These are phyloP conservation scores for Alternaria ethzedia DNA, from an alignment of 2,329 filamentous ascomycete species.

Conservation along the genomic window DNA sequence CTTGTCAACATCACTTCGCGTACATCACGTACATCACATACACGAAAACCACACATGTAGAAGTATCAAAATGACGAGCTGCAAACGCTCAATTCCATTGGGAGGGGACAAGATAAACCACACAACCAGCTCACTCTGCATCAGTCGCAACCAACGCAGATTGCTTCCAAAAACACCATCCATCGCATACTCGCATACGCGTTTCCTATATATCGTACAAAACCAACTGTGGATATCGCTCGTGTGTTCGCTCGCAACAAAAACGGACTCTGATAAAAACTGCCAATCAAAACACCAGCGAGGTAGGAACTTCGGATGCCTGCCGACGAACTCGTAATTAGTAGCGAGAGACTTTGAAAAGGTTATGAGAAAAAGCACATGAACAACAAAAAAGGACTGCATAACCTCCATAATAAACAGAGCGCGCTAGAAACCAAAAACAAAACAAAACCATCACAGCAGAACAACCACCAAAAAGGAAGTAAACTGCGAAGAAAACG, in stretches of 20 bases:
- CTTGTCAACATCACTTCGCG: background rate
- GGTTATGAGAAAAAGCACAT: background rate
- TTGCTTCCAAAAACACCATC: background rate
- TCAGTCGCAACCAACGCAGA: background rate
- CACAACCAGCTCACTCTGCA: background rate
- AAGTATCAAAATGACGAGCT: background rate
- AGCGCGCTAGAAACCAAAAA: background rate
- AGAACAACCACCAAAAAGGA: background rate
- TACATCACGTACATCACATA: background rate
- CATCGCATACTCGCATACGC: background rate
- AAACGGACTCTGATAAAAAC: background rate
- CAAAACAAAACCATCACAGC: background rate
- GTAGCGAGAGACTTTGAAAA: conserved; percentile 10
- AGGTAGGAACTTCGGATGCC: background rate
- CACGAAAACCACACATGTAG: background rate
- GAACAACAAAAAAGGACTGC: background rate
- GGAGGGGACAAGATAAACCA: background rate
- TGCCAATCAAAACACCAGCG: background rate
- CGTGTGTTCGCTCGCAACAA: background rate
- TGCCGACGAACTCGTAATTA: conserved; percentile 7
- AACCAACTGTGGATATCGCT: background rate
- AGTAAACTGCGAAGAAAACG: background rate
- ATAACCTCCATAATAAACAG: background rate
- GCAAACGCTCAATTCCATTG: background rate
- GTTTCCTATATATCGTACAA: background rate